Evolutionary conservation across 164 flowering plant species (phyloP).

Genomic region (Amborella trichopoda): DNA sequence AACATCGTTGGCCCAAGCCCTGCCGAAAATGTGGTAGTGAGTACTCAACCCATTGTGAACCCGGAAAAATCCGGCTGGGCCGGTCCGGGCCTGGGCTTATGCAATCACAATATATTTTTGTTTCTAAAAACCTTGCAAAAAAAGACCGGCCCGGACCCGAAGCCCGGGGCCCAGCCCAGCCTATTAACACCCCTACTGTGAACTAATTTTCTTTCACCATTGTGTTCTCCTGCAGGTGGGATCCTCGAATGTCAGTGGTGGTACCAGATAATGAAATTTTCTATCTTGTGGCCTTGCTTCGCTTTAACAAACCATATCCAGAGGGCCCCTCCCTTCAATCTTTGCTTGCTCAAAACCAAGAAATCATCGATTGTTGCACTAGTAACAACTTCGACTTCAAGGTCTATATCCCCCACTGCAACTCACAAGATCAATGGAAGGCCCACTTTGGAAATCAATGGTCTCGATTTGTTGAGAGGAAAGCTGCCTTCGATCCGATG

Average conservation of each 20-base stretch:
- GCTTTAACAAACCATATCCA: slow-evolving; percentile 33
- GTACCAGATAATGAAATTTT: slow-evolving; percentile 73
- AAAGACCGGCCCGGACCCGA: no score
- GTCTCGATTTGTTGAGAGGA: slow-evolving; percentile 58
- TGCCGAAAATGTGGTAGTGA: no score
- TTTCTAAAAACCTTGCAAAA: no score
- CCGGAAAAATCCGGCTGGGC: no score
- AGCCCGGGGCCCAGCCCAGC: no score
- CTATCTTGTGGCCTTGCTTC: slow-evolving; percentile 66
- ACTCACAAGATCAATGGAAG: slow-evolving; percentile 55
- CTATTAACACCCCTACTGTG: no score
- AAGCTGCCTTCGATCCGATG: slow-evolving; percentile 60
- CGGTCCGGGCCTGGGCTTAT: no score
- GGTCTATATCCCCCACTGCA: slow-evolving; percentile 69
- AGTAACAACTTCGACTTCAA: slow-evolving; percentile 49
- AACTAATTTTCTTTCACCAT: neutral
- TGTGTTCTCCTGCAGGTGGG: slow-evolving; percentile 46
- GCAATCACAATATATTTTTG: no score
- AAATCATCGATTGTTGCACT: slow-evolving; percentile 39
- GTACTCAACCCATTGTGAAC: no score
- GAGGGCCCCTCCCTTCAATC: slow-evolving; percentile 34
- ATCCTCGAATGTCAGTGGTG: slow-evolving; percentile 52
- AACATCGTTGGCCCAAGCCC: no score
- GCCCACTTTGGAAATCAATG: slow-evolving; percentile 71
- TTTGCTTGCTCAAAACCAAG: slow-evolving; percentile 45